phyloP scores from a whole-genome alignment of 768 basidiomycete genomes.

The Mycena maculata region DNA sequence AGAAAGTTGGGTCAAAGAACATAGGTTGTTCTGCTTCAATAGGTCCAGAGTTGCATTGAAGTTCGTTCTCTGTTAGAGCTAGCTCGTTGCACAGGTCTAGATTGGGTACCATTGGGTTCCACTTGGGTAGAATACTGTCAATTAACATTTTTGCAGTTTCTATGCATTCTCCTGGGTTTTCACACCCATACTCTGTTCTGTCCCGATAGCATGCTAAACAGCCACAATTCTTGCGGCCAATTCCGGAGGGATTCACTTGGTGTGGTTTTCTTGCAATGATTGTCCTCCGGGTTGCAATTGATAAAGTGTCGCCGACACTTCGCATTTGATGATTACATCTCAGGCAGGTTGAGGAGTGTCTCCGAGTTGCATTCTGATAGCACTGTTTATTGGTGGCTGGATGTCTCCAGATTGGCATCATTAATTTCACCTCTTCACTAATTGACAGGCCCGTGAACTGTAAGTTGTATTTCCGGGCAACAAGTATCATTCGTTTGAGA shows the following conservation, averaged over 20 bases:
- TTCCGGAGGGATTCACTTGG: too few relatives aligned
- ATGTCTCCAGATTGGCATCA: too few relatives aligned
- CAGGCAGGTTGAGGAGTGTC: not conserved
- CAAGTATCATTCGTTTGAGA: too few relatives aligned
- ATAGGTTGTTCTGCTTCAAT: not conserved
- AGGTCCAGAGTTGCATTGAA: too few relatives aligned
- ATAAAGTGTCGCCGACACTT: not conserved
- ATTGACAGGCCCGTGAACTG: too few relatives aligned
- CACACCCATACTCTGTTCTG: too few relatives aligned
- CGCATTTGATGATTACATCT: not conserved
- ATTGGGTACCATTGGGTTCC: not conserved
- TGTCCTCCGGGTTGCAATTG: not conserved
- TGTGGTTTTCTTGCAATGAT: not conserved
- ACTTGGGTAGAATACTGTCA: not conserved
- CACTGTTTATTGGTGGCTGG: too few relatives aligned
- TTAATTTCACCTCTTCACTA: too few relatives aligned
- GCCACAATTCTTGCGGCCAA: too few relatives aligned
- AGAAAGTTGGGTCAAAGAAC: not conserved
- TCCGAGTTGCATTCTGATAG: too few relatives aligned
- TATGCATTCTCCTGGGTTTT: not conserved
- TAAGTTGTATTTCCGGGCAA: too few relatives aligned
- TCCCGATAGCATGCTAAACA: too few relatives aligned
- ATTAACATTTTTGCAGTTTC: not conserved
- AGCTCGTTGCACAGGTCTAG: not conserved
- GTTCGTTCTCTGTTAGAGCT: not conserved